phyloP scores from a whole-genome alignment of 2,329 filamentous ascomycete genomes.

The Sclerotinia spermophila region DNA sequence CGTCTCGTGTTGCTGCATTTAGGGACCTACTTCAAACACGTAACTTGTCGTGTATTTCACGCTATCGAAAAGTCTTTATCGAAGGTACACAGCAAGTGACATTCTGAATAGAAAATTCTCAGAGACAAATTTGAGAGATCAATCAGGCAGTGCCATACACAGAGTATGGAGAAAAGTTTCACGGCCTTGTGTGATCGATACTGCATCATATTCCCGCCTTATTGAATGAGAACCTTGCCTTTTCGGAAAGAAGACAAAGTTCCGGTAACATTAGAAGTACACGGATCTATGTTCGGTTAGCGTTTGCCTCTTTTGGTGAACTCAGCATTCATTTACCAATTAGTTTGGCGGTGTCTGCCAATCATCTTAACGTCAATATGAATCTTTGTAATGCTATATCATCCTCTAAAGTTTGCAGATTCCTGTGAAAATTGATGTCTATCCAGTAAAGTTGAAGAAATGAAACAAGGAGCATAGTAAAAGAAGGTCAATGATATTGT shows the following conservation, averaged over 20 bases:
- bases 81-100: background rate
- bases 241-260: background rate
- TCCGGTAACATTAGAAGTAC: background rate
- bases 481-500: background rate
- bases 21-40: background rate
- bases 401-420: background rate
- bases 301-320: constrained; percentile 1
- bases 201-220: background rate
- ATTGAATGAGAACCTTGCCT: background rate
- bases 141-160: background rate
- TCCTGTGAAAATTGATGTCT: too few relatives aligned
- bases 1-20: background rate
- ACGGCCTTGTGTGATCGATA: background rate
- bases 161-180: background rate
- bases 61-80: background rate
- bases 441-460: background rate
- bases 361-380: background rate
- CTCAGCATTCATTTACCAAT: background rate
- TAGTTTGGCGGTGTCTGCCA: background rate
- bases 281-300: background rate
- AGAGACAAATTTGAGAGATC: background rate
- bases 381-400: background rate
- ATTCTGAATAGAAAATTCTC: background rate
- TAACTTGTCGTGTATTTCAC: background rate
- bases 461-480: background rate